A percentile compares a stretch with the other conserved stretches of the same genome.
Evolutionary conservation across 768 basidiomycete species (phyloP).

Genomic region (Russula virescens): DNA sequence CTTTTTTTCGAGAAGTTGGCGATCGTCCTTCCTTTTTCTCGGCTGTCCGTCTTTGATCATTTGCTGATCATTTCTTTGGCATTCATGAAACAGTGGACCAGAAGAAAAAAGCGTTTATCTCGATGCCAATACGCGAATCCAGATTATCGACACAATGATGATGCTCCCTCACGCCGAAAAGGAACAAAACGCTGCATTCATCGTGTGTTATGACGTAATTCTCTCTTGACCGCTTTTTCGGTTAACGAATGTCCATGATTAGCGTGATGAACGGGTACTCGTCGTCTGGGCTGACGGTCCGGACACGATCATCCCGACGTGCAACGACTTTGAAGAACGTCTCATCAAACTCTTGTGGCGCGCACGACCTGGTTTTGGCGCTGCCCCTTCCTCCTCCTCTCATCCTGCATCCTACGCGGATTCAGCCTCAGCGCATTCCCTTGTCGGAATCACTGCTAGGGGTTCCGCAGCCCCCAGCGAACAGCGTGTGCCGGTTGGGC

Average conservation of each 20-base stretch:
- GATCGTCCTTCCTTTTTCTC: not conserved
- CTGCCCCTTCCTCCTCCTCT: slow-evolving; percentile 29
- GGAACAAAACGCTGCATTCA: slow-evolving; percentile 62
- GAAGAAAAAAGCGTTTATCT: slow-evolving; percentile 39
- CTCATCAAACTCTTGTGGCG: slow-evolving; percentile 55
- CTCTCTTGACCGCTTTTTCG: not conserved
- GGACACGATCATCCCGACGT: slow-evolving; percentile 61
- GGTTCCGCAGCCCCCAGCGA: slow-evolving; percentile 12
- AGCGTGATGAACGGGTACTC: slow-evolving; percentile 80
- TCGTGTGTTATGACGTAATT: slow-evolving; percentile 42
- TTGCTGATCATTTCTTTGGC: slow-evolving; percentile 12
- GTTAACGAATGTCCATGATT: not conserved
- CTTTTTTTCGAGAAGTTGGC: not conserved
- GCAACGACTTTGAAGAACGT: slow-evolving; percentile 49
- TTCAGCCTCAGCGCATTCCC: slow-evolving; percentile 38
- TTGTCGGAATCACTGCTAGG: not conserved
- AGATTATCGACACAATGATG: slow-evolving; percentile 74
- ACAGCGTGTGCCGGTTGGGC: slow-evolving; percentile 9
- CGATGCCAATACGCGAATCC: slow-evolving; percentile 63
- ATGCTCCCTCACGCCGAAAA: slow-evolving; percentile 58
- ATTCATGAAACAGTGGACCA: slow-evolving; percentile 25
- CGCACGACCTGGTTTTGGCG: slow-evolving; percentile 32
- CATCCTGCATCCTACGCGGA: slow-evolving; percentile 28
- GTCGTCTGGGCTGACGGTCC: slow-evolving; percentile 81
- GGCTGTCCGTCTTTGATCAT: not conserved